Evolutionary conservation across 2,329 filamentous ascomycete species (phyloP).

Genomic region (Phaeosphaeriaceae sp.): DNA sequence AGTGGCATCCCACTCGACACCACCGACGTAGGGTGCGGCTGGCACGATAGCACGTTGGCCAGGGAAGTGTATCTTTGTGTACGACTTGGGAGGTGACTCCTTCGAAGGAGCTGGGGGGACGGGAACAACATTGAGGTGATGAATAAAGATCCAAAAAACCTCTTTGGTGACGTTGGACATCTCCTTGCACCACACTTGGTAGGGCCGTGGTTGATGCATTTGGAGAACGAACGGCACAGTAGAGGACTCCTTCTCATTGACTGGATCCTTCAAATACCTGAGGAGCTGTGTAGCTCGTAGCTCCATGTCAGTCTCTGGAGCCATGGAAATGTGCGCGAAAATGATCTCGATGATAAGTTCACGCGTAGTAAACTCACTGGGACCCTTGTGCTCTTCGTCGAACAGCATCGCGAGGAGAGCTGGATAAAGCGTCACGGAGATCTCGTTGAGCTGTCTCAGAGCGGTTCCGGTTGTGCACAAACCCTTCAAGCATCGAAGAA

Average conservation of each 20-base stretch:
- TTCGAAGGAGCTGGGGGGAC: constrained; percentile 53
- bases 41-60: constrained; percentile 86
- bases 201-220: constrained; percentile 86
- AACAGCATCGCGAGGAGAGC: constrained; percentile 88
- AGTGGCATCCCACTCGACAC: constrained; percentile 98
- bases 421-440: constrained; percentile 83
- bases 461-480: constrained; percentile 90
- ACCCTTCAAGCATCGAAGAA: constrained; percentile 90
- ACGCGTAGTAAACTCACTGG: constrained; percentile 93
- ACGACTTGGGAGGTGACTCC: constrained; percentile 36
- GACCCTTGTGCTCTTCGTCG: constrained; percentile 97
- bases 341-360: constrained; percentile 88
- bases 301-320: constrained; percentile 62
- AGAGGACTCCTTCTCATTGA: constrained; percentile 71
- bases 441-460: constrained; percentile 78
- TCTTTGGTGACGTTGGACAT: constrained; percentile 93
- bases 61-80: constrained; percentile 76
- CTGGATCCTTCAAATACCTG: constrained; percentile 78
- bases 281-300: constrained; percentile 76
- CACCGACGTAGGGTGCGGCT: constrained; percentile 93
- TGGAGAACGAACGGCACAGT: constrained; percentile 86
- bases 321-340: constrained; percentile 82
- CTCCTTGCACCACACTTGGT: constrained; percentile 93
- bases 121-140: constrained; percentile 87
- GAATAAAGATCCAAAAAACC: constrained; percentile 98